These are phyloP conservation scores for Elsinoe batatas DNA, from an alignment of 2,329 filamentous ascomycete species.

Conservation along the genomic window DNA sequence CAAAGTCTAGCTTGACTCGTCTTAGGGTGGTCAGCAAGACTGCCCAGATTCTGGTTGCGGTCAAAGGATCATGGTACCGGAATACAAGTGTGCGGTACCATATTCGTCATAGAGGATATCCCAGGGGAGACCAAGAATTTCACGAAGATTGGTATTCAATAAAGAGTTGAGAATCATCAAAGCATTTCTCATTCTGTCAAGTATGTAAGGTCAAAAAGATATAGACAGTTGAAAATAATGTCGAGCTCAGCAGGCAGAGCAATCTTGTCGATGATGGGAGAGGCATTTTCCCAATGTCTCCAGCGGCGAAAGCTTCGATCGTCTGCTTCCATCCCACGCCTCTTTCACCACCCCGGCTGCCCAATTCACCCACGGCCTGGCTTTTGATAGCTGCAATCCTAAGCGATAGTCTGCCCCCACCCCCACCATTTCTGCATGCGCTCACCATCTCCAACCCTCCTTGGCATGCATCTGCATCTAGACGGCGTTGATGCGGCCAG, in stretches of 20 bases:
- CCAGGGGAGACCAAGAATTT: neutral
- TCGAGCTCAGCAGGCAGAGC: neutral
- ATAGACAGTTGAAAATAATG: conserved; percentile 10
- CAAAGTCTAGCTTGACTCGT: neutral
- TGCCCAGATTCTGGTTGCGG: neutral
- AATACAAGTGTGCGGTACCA: neutral
- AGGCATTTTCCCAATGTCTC: neutral
- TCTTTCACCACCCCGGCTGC: neutral
- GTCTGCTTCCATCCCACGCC: neutral
- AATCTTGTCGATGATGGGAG: neutral
- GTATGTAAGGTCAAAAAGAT: conserved; percentile 3
- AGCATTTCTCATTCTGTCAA: conserved; percentile 1
- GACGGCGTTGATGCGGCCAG: conserved; percentile 6
- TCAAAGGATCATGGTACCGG: neutral
- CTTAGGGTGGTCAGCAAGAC: neutral
- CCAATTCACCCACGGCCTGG: neutral
- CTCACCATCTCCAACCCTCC: neutral
- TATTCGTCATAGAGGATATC: neutral
- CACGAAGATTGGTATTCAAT: neutral
- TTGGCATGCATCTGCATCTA: neutral
- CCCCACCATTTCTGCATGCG: neutral
- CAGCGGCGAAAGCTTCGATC: neutral
- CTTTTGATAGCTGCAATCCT: conserved; percentile 7
- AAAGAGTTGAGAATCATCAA: conserved; percentile 3
- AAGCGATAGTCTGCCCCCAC: neutral